Base-by-base conservation (phyloP, 2,329 filamentous ascomycete genomes). In the Gaeumannomyces tritici region DNA sequence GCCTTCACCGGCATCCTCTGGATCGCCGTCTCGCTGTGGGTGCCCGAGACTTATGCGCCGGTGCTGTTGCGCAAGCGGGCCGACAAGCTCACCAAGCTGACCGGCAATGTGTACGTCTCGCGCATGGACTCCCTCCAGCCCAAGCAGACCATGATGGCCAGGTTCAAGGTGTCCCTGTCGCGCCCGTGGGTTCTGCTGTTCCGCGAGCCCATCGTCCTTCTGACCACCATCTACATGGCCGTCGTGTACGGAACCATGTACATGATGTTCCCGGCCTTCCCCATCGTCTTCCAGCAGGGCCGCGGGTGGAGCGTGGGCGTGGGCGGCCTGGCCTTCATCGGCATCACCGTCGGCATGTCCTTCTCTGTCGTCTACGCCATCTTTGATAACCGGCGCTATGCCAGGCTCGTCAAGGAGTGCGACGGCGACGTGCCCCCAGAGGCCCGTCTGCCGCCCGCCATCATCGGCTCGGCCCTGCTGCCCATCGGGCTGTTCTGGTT, bases 301-400 rank as follows among this genome's bases (percentile, higher is more conserved):
- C 88, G 93, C 24, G 90, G 90, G 64, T 97, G 92, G 93, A 80
- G 80, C 2, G 79, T 88, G 0, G 87, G 89, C 1, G 74, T 89
- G 47, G 85, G 87, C 0, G 92, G 93, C 0, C 83, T 97, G 2
- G 83, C 91, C 1, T 97, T 96, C 73, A 69, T 88, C 7, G 93
- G 89, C 55, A 83, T 91, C 11, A 81, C 84, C 11, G 81, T 89
- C 31, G 89, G 89, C 62, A 88, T 90, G 79, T 67, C 86, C 4
- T 61, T 76, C 9, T 84, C 84, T 1, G 79, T 89, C 2, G 67
- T 71, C 2, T 87, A 85, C 69, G 79, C 80, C 66, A 73, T 80
- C 55, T 79, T 73, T 66, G 80, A 85, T 67, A 87, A 87, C 72
- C 78, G 75, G 62, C 76, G 80, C 33, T 88, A 86, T 69, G 69